Conservation (phyloP, 1,284 basidiomycete genomes). For the Earliella scabrosa region DNA sequence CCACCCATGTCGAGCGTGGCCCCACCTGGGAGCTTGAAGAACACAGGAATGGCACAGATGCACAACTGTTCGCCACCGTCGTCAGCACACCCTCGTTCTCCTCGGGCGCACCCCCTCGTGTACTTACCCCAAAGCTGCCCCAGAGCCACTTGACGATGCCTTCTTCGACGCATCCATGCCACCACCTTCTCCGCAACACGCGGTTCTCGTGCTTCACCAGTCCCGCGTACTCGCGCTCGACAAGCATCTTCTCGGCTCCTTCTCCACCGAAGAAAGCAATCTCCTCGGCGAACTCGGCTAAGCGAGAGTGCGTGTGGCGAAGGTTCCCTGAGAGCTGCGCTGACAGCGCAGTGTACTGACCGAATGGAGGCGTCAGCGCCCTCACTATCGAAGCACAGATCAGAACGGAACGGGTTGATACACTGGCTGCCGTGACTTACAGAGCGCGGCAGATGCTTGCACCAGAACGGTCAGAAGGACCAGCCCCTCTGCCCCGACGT, state of each 20-base stretch:
- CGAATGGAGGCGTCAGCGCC: constrained; percentile 91
- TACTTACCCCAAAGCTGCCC: constrained; percentile 88
- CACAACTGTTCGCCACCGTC: constrained; percentile 57
- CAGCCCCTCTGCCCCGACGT: constrained; percentile 94
- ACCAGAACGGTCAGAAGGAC: constrained; percentile 86
- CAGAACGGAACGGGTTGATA: constrained; percentile 17
- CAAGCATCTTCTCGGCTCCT: constrained; percentile 89
- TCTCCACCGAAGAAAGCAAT: constrained; percentile 94
- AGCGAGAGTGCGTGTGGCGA: constrained; percentile 91
- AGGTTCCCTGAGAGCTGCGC: constrained; percentile 90
- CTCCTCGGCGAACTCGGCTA: constrained; percentile 94
- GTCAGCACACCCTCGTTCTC: constrained; percentile 1
- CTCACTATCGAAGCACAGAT: constrained; percentile 57
- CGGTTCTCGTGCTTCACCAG: constrained; percentile 90
- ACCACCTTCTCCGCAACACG: constrained; percentile 83
- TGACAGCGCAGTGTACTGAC: constrained; percentile 84
- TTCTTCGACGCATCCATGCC: constrained; percentile 93
- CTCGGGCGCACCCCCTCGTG: background rate
- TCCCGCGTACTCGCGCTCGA: constrained; percentile 90
- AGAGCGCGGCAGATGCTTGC: constrained; percentile 77
- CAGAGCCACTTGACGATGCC: constrained; percentile 98
- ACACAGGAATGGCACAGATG: constrained; percentile 94
- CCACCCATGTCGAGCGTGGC: constrained; percentile 76
- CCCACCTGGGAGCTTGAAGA: constrained; percentile 84
- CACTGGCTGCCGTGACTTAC: constrained; percentile 55